Percentiles rank a stretch among this genome's conserved stretches.
Conservation (phyloP, 192 early-diverging fungal species). For the Mortierella claussenii region DNA sequence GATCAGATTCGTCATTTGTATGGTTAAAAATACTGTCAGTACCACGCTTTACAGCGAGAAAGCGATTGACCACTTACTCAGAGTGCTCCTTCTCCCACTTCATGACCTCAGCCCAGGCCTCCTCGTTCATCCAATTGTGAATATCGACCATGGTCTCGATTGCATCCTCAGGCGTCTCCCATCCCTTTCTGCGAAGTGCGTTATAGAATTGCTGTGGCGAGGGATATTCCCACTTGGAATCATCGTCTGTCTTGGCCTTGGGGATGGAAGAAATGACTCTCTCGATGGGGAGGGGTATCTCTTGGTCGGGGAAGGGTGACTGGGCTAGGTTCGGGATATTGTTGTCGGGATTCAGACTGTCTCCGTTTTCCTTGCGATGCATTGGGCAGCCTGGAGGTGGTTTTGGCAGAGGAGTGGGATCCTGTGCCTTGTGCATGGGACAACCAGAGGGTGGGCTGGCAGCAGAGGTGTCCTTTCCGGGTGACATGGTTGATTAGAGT, state of each 20-base stretch:
- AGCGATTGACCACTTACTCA: slow-evolving; percentile 55
- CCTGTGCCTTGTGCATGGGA: slow-evolving; percentile 56
- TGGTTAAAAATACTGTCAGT: too few relatives aligned
- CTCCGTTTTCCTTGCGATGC: slow-evolving; percentile 52
- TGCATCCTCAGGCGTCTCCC: slow-evolving; percentile 85
- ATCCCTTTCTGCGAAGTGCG: slow-evolving; percentile 85
- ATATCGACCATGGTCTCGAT: slow-evolving; percentile 96
- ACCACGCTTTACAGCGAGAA: not conserved
- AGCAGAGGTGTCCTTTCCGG: slow-evolving; percentile 49
- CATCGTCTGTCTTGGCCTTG: slow-evolving; percentile 58
- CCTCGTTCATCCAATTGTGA: slow-evolving; percentile 98
- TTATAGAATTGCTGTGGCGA: slow-evolving; percentile 93
- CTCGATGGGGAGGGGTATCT: slow-evolving; percentile 77
- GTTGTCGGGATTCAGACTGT: slow-evolving; percentile 83
- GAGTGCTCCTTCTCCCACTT: slow-evolving; percentile 87
- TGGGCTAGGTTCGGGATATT: slow-evolving; percentile 91
- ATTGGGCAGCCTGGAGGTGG: slow-evolving; percentile 62
- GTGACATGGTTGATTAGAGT: slow-evolving; percentile 30
- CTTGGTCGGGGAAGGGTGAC: slow-evolving; percentile 71
- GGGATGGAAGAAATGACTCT: slow-evolving; percentile 88
- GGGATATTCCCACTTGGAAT: slow-evolving; percentile 85
- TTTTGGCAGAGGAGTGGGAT: slow-evolving; percentile 37
- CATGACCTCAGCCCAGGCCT: slow-evolving; percentile 92
- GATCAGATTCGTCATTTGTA: too few relatives aligned
- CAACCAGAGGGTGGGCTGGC: slow-evolving; percentile 59